A percentile compares a stretch with the other conserved stretches of the same genome.
Conservation (phyloP, 2,329 filamentous ascomycete genomes). For the Aspergillus sp. region DNA sequence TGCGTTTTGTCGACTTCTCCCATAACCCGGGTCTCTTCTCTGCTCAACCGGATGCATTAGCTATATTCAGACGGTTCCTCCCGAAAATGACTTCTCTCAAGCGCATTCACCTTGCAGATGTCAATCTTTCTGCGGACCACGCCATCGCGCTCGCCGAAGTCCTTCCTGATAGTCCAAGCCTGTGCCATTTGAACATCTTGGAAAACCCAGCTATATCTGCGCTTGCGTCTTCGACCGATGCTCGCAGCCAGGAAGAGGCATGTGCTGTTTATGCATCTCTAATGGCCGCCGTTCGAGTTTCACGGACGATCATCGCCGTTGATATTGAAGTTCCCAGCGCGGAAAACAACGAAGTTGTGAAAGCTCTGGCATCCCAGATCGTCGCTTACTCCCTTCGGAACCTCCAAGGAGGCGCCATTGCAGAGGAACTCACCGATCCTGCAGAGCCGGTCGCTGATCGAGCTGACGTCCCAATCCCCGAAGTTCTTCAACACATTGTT, state of each 20-base stretch:
- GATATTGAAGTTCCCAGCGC: conserved; percentile 82
- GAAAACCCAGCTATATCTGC: conserved; percentile 62
- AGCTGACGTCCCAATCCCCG: conserved; percentile 58
- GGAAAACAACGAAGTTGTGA: conserved; percentile 82
- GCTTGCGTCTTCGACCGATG: conserved; percentile 70
- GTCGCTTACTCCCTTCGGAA: conserved; percentile 90
- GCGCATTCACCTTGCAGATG: conserved; percentile 78
- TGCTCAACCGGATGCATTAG: conserved; percentile 64
- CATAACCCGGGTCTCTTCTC: conserved; percentile 80
- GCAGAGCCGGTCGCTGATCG: conserved; percentile 41
- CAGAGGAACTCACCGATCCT: conserved; percentile 46
- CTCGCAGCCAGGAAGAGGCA: conserved; percentile 81
- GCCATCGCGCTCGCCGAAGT: conserved; percentile 87
- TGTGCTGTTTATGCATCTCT: conserved; percentile 89
- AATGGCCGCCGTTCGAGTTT: conserved; percentile 78
- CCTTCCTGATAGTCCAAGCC: conserved; percentile 69
- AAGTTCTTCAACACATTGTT: conserved; percentile 80
- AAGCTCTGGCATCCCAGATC: conserved; percentile 87
- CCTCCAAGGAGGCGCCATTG: conserved; percentile 69
- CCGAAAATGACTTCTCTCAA: conserved; percentile 72
- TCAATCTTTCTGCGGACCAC: conserved; percentile 76
- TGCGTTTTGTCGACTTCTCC: conserved; percentile 86
- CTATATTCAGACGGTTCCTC: conserved; percentile 71
- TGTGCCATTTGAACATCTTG: conserved; percentile 81
- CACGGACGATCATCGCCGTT: conserved; percentile 74